Evolutionary conservation across 192 early-diverging fungal species (phyloP).

Genomic region (Podila epicladia): DNA sequence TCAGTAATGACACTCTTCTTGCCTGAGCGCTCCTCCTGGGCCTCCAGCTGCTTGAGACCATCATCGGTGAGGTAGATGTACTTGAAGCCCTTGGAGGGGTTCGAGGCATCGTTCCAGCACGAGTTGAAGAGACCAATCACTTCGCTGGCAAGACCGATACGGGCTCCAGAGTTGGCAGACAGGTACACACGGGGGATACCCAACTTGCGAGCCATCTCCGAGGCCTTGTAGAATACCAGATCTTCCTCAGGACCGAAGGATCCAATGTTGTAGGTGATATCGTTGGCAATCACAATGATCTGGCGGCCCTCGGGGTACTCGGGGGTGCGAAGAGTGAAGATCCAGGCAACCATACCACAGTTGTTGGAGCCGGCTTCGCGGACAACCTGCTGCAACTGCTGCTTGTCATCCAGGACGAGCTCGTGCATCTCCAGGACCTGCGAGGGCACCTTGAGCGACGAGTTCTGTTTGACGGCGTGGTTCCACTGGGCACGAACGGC

Average conservation of each 20-base stretch:
- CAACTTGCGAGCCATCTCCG: conserved; percentile 84
- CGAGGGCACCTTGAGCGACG: conserved; percentile 62
- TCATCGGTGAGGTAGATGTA: conserved; percentile 90
- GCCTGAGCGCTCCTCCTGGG: conserved; percentile 62
- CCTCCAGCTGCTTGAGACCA: conserved; percentile 70
- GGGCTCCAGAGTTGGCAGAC: conserved; percentile 98
- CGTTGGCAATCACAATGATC: conserved; percentile 97
- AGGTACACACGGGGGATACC: conserved; percentile 95
- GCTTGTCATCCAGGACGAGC: conserved; percentile 86
- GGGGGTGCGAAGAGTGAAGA: conserved; percentile 89
- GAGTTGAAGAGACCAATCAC: conserved; percentile 86
- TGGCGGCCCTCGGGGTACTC: conserved; percentile 89
- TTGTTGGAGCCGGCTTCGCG: conserved; percentile 90
- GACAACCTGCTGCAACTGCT: conserved; percentile 77
- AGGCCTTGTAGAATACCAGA: conserved; percentile 90
- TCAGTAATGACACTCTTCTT: conserved; percentile 79
- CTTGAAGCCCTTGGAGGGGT: conserved; percentile 90
- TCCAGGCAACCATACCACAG: conserved; percentile 97
- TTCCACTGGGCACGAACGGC: conserved; percentile 86
- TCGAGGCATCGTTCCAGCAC: conserved; percentile 83
- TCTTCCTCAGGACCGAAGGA: conserved; percentile 97
- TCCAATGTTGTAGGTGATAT: conserved; percentile 97
- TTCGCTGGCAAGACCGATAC: conserved; percentile 97
- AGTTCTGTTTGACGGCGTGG: conserved; percentile 55
- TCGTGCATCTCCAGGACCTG: conserved; percentile 83